Conservation (phyloP, 2,329 filamentous ascomycete species). For the Chrysoporthe austroafricana region DNA sequence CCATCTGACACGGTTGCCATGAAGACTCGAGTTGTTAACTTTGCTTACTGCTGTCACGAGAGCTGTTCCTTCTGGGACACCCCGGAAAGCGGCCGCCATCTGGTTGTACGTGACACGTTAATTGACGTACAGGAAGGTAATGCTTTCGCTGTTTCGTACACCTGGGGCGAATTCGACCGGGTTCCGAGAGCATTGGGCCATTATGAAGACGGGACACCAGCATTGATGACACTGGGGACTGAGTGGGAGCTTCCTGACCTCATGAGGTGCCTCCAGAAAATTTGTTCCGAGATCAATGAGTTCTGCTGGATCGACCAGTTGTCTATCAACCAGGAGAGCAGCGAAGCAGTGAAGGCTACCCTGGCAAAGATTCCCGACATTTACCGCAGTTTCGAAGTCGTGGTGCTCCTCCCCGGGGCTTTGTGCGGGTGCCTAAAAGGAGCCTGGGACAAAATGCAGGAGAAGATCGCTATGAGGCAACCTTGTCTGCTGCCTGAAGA, state of each 20-base stretch:
- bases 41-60: neutral
- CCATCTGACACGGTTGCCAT: neutral
- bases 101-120: neutral
- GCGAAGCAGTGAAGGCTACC: neutral
- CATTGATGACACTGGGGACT: neutral
- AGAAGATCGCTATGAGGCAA: neutral
- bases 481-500: neutral
- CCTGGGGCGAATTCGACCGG: neutral
- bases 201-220: neutral
- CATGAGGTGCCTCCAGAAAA: neutral
- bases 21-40: neutral
- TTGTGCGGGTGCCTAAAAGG: neutral
- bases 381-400: neutral
- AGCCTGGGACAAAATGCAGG: neutral
- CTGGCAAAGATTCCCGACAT: neutral
- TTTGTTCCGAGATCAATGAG: neutral
- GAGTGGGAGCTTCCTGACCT: neutral
- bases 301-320: neutral
- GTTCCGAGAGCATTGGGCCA: neutral
- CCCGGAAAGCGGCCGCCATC: neutral
- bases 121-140: neutral
- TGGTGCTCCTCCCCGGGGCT: neutral
- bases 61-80: neutral
- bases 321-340: neutral
- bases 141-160: neutral